Base-by-base conservation (phyloP, 352 stramenopile genomes). In the Pythium dissimile region DNA sequence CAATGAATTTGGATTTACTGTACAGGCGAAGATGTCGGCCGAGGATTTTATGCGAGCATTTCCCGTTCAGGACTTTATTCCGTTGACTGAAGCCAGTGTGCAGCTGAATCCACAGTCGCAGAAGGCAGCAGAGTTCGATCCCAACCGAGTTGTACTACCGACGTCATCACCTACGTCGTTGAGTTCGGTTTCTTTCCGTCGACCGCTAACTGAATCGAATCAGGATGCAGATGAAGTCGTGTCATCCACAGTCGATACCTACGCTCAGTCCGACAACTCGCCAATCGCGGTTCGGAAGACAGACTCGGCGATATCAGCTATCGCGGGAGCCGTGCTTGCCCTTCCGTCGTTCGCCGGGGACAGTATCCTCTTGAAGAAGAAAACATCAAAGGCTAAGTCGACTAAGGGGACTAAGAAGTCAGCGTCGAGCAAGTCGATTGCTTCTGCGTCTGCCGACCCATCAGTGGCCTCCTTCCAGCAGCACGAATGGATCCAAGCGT, bases 51-150 rank as follows among this genome's bases (percentile, higher is more conserved):
- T 88, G 75, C 69, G 75, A 10, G 71, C 73, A 9, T 92, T 88
- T 24, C 82, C 82, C 0, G 65, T 90, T 2, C 82, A 92, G 39
- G 76, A 87, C 13, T 92, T 86, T 45, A 90, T 92, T 31, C 72
- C 75, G 23, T 44, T 46, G 15, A n/a, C 24, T 7, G n/a, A 20
- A 24, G 45, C 44, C 38, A 18, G 5, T 42, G 16, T 15, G 28
- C 27, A 41, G 31, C 15, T 39, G 41, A 48, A 30, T 23, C 24
- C 26, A 23, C 41, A 43, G 7, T 13, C 35, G 23, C 10, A 4
- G 35, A 21, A 43, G 9, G 15, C 12, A 43, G 35, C 15, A 1
- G 3, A n/a, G n/a, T n/a, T n/a, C n/a, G n/a, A n/a, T n/a, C n/a
- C n/a, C n/a, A n/a, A n/a, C n/a, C n/a, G n/a, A n/a, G n/a, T n/a